phyloP scores from a whole-genome alignment of 116 monocot species.

The Papilionanthe hybrid region DNA sequence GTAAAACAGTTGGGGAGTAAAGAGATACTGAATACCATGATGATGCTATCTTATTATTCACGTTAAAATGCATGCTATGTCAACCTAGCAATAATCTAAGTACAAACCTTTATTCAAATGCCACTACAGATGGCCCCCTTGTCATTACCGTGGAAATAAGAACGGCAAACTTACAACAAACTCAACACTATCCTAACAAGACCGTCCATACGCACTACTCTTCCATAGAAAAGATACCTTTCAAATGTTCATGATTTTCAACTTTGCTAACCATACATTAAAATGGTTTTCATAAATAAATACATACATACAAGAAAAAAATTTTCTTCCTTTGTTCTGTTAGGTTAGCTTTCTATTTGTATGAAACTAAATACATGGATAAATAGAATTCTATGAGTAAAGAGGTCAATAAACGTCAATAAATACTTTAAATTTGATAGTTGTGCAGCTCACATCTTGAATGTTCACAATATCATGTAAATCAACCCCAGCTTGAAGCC shows the following conservation, averaged over 20 bases:
- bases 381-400: not conserved
- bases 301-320: not conserved
- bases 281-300: too few relatives aligned
- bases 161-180: too few relatives aligned
- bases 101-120: not conserved
- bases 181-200: too few relatives aligned
- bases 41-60: not conserved
- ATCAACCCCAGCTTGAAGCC: constrained; percentile 70
- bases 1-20: not conserved
- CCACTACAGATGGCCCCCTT: not conserved
- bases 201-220: not conserved
- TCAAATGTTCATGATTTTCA: not conserved
- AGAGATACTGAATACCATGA: not conserved
- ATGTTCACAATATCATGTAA: constrained; percentile 73
- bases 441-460: constrained; percentile 57
- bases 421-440: not conserved
- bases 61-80: not conserved
- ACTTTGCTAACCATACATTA: not conserved
- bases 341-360: not conserved
- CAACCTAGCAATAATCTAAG: not conserved
- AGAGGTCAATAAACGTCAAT: not conserved
- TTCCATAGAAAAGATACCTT: not conserved
- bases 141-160: too few relatives aligned
- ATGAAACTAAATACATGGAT: not conserved
- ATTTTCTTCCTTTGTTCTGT: not conserved